Evolutionary conservation across 2,329 filamentous ascomycete genomes (phyloP), one percentile per base, ranked within the genome.

Genomic region (Pyricularia pennisetigena): DNA sequence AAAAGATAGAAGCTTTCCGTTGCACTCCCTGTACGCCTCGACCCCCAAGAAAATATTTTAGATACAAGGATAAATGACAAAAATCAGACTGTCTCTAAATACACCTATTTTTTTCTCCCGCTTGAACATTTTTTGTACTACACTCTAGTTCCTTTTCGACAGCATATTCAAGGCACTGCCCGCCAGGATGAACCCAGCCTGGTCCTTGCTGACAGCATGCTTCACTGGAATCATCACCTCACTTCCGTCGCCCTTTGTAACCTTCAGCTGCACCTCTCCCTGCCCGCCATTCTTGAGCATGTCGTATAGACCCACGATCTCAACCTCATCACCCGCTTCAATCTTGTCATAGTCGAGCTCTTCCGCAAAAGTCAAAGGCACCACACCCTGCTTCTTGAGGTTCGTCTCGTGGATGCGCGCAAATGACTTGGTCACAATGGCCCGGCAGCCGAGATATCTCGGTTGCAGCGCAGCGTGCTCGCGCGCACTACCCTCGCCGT

Each of bases 351-450:
- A 98, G 79, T 98, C 95, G 24, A 86, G 85, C 80, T 96, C 93
- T 78, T 97, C 85, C 64, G 83, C 92, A 76, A 99, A 97, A 0
- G 93, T 97, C 74, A 99, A 83, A 1, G 95, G 95, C 63, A 99
- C 93, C 41, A 99, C 91, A 71, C 95, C 95, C 82, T 99, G 95
- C 87, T 95, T 95, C 89, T 95, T 95, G 79, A 96, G 83, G 83
- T 95, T 95, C 78, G 92, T 94, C 85, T 95, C 92, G 84, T 95
- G 92, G 76, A 95, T 95, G 85, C 92, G 90, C 74, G 92, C 92
- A 79, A 96, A 95, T 70, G 86, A 89, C 79, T 89, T 88, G 77
- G 87, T 89, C 75, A 95, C 92, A 79, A 95, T 91, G 72, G 92
- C 89, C 73, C 93, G 85, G 78, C 91, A 92, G 73, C 92, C 92